A percentile compares a stretch with the other conserved stretches of the same genome.
Conservation (phyloP, 192 early-diverging fungal species). For the Backusella macrospora region DNA sequence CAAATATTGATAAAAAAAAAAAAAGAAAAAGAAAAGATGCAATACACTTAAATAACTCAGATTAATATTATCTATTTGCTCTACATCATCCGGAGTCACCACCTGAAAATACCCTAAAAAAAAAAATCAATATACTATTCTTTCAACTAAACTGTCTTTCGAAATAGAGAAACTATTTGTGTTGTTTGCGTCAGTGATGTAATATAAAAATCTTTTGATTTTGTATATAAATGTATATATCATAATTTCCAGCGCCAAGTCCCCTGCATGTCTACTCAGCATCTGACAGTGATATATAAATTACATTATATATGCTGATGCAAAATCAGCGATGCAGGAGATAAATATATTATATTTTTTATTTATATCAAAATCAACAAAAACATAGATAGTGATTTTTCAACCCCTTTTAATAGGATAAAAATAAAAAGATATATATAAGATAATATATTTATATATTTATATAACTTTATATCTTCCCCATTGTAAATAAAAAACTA, state of each 20-base stretch:
- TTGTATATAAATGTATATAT: conserved; percentile 1
- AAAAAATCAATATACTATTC: background rate
- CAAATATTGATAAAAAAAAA: no score
- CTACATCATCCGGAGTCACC: background rate
- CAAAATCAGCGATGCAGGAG: background rate
- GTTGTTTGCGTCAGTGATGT: background rate
- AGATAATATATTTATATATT: background rate
- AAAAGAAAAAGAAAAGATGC: background rate
- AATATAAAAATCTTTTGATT: background rate
- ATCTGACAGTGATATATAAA: background rate
- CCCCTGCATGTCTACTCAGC: conserved; percentile 6
- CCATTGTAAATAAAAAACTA: background rate
- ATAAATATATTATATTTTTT: background rate
- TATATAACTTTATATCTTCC: background rate
- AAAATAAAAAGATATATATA: conserved; percentile 8
- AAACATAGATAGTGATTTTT: background rate
- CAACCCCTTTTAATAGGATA: background rate
- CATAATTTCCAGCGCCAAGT: background rate
- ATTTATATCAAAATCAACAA: background rate
- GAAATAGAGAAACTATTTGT: background rate
- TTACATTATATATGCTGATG: background rate
- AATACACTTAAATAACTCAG: conserved; percentile 1
- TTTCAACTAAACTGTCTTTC: background rate
- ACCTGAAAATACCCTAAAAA: background rate
- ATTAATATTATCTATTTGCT: background rate